These are phyloP conservation scores for Trypanosoma vivax DNA, from an alignment of 208 protist species.

Conservation along the genomic window DNA sequence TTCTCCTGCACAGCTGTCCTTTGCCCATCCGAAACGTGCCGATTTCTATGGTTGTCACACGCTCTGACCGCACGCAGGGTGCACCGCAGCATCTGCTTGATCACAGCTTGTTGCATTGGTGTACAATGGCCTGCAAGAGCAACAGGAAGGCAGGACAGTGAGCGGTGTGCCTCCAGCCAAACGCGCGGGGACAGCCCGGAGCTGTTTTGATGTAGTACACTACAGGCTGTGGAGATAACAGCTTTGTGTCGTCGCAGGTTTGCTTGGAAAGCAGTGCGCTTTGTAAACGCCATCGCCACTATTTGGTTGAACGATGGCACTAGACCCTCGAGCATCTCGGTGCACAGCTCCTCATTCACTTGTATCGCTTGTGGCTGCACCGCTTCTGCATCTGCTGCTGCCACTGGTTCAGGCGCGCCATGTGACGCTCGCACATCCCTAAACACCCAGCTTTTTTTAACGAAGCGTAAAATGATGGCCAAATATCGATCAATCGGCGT, in stretches of 20 bases:
- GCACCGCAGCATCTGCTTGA: constrained; percentile 2
- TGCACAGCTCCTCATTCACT: constrained; percentile 14
- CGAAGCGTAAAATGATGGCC: constrained; percentile 21
- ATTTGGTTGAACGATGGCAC: constrained; percentile 4
- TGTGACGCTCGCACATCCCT: neutral
- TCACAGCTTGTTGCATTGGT: constrained; percentile 1
- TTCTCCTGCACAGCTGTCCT: neutral
- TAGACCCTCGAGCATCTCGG: constrained; percentile 5
- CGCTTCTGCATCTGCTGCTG: neutral
- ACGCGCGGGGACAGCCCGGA: constrained; percentile 10
- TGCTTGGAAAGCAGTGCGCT: constrained; percentile 9
- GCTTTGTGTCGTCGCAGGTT: constrained; percentile 20
- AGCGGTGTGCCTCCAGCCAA: constrained; percentile 9
- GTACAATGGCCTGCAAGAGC: constrained; percentile 8
- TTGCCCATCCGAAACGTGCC: constrained; percentile 7
- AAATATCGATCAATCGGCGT: constrained; percentile 34
- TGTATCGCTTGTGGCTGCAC: neutral
- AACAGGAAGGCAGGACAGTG: constrained; percentile 2
- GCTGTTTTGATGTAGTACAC: constrained; percentile 11
- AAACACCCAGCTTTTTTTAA: constrained; percentile 11
- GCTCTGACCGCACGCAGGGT: constrained; percentile 12
- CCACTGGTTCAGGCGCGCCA: neutral
- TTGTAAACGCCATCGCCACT: neutral
- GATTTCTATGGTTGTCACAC: constrained; percentile 14
- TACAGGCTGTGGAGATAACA: constrained; percentile 19